Percentiles rank a stretch among this genome's conserved stretches.
These are phyloP conservation scores for Elsinoe batatas DNA, from an alignment of 2,329 filamentous ascomycete species.

Conservation along the genomic window DNA sequence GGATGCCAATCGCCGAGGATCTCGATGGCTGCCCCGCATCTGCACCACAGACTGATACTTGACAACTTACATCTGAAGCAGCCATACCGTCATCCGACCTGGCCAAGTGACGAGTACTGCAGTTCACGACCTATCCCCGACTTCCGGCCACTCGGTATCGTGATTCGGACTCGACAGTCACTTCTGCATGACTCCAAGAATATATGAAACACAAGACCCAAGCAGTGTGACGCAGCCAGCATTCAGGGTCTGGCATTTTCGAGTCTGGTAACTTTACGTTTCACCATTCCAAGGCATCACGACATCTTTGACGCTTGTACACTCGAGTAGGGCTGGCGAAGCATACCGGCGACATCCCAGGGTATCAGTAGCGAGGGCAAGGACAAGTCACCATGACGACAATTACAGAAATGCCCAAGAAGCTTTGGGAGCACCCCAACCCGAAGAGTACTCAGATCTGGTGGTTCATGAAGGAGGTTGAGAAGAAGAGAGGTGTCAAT, in stretches of 20 bases:
- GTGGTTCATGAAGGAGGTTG: constrained; percentile 56
- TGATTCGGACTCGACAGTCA: too few relatives aligned
- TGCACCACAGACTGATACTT: background rate
- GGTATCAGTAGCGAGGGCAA: background rate
- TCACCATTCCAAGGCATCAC: background rate
- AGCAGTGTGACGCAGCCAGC: background rate
- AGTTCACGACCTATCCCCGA: too few relatives aligned
- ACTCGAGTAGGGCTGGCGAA: background rate
- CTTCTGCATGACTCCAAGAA: too few relatives aligned
- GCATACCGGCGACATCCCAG: background rate
- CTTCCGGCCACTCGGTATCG: too few relatives aligned
- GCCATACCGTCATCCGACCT: constrained; percentile 1
- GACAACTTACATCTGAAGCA: background rate
- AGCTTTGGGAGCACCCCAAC: constrained; percentile 36
- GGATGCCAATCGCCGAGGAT: background rate
- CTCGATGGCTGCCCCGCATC: constrained; percentile 1
- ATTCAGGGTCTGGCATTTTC: background rate
- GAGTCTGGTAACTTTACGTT: background rate
- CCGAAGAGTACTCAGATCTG: constrained; percentile 49
- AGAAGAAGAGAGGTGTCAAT: constrained; percentile 45
- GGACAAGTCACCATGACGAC: background rate
- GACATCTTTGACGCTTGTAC: background rate
- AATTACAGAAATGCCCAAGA: constrained; percentile 27
- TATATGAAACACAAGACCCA: background rate
- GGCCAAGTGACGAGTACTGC: background rate